phyloP scores from a whole-genome alignment of 129 eudicot genomes.

The Helianthus annuus region HanXRQr2.0-SUNRISE NC_035438.2:115564097-115564596 shows the following conservation, averaged over 20 bases:
- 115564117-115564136: constrained; percentile 46
- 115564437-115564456: too few species aligned
- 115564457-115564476: neutral
- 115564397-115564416: constrained; percentile 18
- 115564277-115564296: constrained; percentile 64
- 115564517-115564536: too few species aligned
- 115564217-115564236: constrained; percentile 23
- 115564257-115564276: constrained; percentile 57
- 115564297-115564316: constrained; percentile 18
- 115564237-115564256: neutral
- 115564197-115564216: constrained; percentile 31
- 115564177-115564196: constrained; percentile 29
- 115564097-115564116: constrained; percentile 44
- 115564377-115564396: constrained; percentile 35
- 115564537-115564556: too few species aligned
- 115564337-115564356: constrained; percentile 40
- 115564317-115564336: constrained; percentile 5
- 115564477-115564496: constrained; percentile 3
- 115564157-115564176: constrained; percentile 2
- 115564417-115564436: neutral
- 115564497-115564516: constrained; percentile 12
- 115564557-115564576: too few species aligned
- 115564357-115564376: constrained; percentile 54
- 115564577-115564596: too few species aligned
- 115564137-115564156: constrained; percentile 11